A percentile compares a stretch with the other conserved stretches of the same genome.
These are phyloP conservation scores for Agarophyton chilense DNA, from an alignment of 23 red algal genomes.

Conservation along the genomic window DNA sequence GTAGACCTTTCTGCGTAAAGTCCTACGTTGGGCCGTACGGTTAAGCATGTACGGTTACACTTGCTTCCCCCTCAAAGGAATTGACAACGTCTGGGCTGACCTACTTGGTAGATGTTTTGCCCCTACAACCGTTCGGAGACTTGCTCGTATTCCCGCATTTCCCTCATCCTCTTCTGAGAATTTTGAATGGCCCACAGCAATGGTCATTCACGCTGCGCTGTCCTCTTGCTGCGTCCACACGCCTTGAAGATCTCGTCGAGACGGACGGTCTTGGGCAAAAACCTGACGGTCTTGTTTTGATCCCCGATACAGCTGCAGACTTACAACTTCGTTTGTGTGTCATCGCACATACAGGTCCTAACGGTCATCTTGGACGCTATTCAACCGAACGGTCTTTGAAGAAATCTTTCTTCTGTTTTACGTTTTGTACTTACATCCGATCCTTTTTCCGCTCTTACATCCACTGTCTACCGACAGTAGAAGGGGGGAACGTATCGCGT, in stretches of 20 bases:
- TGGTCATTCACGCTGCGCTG: neutral
- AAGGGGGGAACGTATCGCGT: conserved; percentile 38
- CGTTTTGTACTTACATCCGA: neutral
- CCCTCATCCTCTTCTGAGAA: neutral
- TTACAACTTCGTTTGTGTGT: conserved; percentile 31
- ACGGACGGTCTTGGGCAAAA: too few species aligned
- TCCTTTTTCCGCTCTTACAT: conserved; percentile 43
- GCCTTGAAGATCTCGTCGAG: neutral
- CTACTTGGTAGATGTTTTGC: neutral
- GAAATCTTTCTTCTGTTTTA: conserved; percentile 1
- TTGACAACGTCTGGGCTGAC: conserved; percentile 46
- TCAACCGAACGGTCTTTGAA: neutral
- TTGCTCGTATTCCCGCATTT: conserved; percentile 10
- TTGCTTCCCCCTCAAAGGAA: conserved; percentile 37
- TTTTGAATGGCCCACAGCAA: conserved; percentile 7
- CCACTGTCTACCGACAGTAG: conserved; percentile 34
- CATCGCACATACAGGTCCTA: conserved; percentile 21
- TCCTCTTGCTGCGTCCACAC: neutral
- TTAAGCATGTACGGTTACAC: conserved; percentile 55
- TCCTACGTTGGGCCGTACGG: conserved; percentile 21
- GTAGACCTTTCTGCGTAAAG: conserved; percentile 14
- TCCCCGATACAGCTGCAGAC: conserved; percentile 21
- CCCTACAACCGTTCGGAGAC: neutral
- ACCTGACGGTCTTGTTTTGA: conserved; percentile 4
- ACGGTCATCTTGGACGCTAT: neutral